Percentiles rank a stretch among this genome's conserved stretches.
These are phyloP conservation scores for Talaromyces marneffei DNA, from an alignment of 2,329 filamentous ascomycete species.

Conservation along the genomic window DNA sequence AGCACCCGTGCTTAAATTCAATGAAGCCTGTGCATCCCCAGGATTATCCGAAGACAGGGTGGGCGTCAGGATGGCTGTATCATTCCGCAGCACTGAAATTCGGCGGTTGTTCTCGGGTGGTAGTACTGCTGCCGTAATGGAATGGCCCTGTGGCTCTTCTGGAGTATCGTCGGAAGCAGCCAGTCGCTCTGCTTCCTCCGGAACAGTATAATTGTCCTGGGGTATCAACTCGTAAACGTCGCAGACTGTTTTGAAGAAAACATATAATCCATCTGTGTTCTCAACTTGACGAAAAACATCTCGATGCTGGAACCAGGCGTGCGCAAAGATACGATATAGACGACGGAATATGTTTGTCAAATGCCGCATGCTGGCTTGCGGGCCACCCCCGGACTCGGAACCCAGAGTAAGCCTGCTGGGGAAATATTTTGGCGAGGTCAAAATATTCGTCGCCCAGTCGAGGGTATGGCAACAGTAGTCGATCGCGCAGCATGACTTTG, in stretches of 20 bases:
- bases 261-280: constrained; percentile 81
- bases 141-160: constrained; percentile 3
- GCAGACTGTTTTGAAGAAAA: constrained; percentile 96
- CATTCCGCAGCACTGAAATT: constrained; percentile 35
- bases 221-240: constrained; percentile 85
- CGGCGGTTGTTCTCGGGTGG: constrained; percentile 26
- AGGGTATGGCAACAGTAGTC: constrained; percentile 99
- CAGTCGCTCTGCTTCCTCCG: constrained; percentile 82
- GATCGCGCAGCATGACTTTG: constrained; percentile 95
- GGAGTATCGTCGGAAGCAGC: constrained; percentile 42
- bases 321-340: constrained; percentile 93
- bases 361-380: constrained; percentile 52
- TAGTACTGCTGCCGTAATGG: constrained; percentile 15
- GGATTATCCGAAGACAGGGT: constrained; percentile 19
- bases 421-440: constrained; percentile 93
- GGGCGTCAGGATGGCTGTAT: constrained; percentile 20
- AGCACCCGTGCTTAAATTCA: constrained; percentile 49
- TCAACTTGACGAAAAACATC: constrained; percentile 95
- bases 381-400: constrained; percentile 37
- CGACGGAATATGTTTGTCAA: constrained; percentile 92
- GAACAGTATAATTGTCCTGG: constrained; percentile 92
- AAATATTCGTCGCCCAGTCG: constrained; percentile 92
- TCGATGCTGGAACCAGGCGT: constrained; percentile 97
- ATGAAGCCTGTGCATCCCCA: constrained; percentile 36
- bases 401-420: constrained; percentile 70